These are phyloP conservation scores for Penicillium sp. DNA, from an alignment of 2,329 filamentous ascomycete genomes.

Conservation along the genomic window DNA sequence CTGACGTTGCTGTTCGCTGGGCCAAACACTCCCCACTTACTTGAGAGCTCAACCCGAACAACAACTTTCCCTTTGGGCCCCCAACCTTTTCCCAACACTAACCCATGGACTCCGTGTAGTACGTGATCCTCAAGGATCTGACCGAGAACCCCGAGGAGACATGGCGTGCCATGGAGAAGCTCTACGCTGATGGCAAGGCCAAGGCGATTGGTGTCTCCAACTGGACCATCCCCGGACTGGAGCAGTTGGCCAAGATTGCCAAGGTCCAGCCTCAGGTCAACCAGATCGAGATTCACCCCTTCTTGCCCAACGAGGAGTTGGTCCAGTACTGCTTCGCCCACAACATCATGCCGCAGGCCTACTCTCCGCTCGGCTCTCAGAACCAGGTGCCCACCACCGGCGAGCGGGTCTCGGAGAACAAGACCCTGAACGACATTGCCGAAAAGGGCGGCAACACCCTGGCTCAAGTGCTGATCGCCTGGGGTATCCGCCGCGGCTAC, in stretches of 20 bases:
- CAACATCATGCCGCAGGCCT: slow-evolving; percentile 38
- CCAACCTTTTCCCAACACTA: too few species aligned
- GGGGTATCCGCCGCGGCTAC: slow-evolving; percentile 61
- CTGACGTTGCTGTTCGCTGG: too few species aligned
- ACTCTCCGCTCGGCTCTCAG: slow-evolving; percentile 53
- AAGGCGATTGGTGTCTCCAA: slow-evolving; percentile 74
- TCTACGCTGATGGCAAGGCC: slow-evolving; percentile 55
- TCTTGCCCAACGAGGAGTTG: slow-evolving; percentile 43
- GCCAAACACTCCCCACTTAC: neutral
- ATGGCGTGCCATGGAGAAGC: slow-evolving; percentile 62
- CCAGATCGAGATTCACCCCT: slow-evolving; percentile 44
- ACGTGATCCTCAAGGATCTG: slow-evolving; percentile 58
- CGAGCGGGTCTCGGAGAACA: slow-evolving; percentile 58
- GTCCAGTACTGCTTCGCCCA: slow-evolving; percentile 39
- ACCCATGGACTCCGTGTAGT: slow-evolving; percentile 28
- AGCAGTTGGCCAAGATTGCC: slow-evolving; percentile 41
- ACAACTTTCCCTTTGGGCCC: too few species aligned
- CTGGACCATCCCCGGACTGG: slow-evolving; percentile 52
- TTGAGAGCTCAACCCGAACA: too few species aligned
- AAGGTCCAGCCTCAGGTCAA: slow-evolving; percentile 41
- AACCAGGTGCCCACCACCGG: slow-evolving; percentile 64
- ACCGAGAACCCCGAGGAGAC: slow-evolving; percentile 59
- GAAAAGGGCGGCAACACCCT: slow-evolving; percentile 53
- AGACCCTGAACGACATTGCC: slow-evolving; percentile 53
- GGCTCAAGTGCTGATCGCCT: slow-evolving; percentile 58